Evolutionary conservation across 768 basidiomycete species (phyloP), one percentile per base, ranked within the genome.

Genomic region (Panaeolus papilionaceus): DNA sequence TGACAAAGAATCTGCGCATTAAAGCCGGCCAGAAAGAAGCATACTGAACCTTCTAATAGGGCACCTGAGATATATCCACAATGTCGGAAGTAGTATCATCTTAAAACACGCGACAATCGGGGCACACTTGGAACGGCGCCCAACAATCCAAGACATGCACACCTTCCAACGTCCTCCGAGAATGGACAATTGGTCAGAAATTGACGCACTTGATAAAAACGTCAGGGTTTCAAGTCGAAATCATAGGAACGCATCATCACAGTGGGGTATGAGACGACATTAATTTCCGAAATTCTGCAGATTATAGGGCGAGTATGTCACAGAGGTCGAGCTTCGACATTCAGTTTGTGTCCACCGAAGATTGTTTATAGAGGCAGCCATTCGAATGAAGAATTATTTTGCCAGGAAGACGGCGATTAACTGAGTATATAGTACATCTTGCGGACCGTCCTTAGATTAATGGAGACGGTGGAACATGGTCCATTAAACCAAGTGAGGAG

Each of bases 221-320:
- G 2, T 33, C 39, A 40, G 11, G 39, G 14, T 40, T 12, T 18
- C 42, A 16, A 44, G 4, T 44, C 42, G 23, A 49, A 26, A 23
- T 23, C 23, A 49, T 26, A 23, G 11, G 0, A 49, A 26, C 1
- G n/a, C 47, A 49, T 23, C n/a, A 23, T 49, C 26, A 4, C 2
- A 20, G 23, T 49, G 42, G 42, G 18, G 42, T 44, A 44, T 49
- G 23, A 9, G 47, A 8, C 12, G 8, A 23, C 20, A 49, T 49
- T 23, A 49, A 49, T 49, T 20, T 49, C 47, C 47, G 47, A 49
- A 49, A 49, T 49, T 49, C 20, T 49, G 3, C 47, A 49, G 47
- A 49, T 49, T 49, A 20, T 49, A 23, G 47, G 47, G 47, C 47
- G 47, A 49, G 4, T 9, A 8, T 23, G 47, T 49, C 20, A 49